Percentiles rank a stretch among this genome's conserved stretches.
phyloP scores from a whole-genome alignment of 2,329 filamentous ascomycete species.

The Sporothrix inflata region DNA sequence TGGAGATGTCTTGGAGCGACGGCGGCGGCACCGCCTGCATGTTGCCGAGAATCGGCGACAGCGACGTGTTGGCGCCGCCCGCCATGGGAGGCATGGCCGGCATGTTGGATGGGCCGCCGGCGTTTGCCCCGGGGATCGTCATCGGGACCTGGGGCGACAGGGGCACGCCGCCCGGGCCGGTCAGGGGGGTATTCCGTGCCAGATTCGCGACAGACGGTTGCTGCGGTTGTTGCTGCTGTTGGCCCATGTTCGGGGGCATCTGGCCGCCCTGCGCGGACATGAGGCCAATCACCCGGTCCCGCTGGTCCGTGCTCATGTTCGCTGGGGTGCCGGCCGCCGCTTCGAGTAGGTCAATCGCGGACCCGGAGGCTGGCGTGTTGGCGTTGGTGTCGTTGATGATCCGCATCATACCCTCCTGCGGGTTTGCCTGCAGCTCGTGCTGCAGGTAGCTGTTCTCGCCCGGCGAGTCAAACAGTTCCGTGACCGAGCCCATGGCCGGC shows the following conservation, averaged over 20 bases:
- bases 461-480: conserved; percentile 61
- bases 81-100: neutral
- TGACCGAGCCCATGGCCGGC: conserved; percentile 55
- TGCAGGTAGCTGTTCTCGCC: conserved; percentile 55
- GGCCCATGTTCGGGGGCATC: conserved; percentile 30
- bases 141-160: conserved; percentile 24
- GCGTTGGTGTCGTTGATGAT: conserved; percentile 68
- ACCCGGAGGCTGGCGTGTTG: conserved; percentile 45
- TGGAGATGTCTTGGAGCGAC: conserved; percentile 65
- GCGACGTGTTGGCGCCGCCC: conserved; percentile 34
- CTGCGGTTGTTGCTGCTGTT: conserved; percentile 6
- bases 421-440: conserved; percentile 60
- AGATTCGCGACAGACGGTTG: conserved; percentile 6
- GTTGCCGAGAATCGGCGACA: conserved; percentile 54
- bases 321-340: conserved; percentile 60
- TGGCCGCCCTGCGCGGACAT: conserved; percentile 54
- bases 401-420: conserved; percentile 66
- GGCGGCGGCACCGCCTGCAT: conserved; percentile 54
- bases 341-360: conserved; percentile 57
- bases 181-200: conserved; percentile 7
- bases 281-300: conserved; percentile 61
- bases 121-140: conserved; percentile 15
- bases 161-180: conserved; percentile 25
- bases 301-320: conserved; percentile 60
- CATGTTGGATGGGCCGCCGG: conserved; percentile 27